phyloP scores from a whole-genome alignment of 2,329 filamentous ascomycete species.

The Stemphylium lycopersici region DNA sequence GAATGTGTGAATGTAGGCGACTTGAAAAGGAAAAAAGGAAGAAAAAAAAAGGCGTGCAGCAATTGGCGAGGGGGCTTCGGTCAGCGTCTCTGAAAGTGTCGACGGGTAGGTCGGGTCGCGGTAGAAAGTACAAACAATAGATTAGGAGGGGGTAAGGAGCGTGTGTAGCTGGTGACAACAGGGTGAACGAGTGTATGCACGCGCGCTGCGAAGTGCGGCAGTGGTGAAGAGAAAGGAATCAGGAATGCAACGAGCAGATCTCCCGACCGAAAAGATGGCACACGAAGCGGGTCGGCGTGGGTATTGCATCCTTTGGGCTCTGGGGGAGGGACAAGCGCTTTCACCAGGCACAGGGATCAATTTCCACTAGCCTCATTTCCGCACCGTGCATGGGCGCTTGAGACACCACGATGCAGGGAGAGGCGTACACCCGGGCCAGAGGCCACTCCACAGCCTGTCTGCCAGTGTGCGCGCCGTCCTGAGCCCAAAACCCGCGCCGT shows the following conservation, averaged over 20 bases:
- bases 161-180: conserved; percentile 25
- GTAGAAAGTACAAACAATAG: conserved; percentile 26
- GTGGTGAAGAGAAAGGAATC: conserved; percentile 26
- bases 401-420: conserved; percentile 11
- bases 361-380: conserved; percentile 36
- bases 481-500: neutral
- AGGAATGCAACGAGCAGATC: conserved; percentile 28
- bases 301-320: conserved; percentile 20
- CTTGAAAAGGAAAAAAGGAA: neutral
- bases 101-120: conserved; percentile 18
- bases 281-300: conserved; percentile 21
- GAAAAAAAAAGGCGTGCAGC: conserved; percentile 6
- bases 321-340: conserved; percentile 26
- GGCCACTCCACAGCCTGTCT: neutral
- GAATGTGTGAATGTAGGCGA: conserved; percentile 2
- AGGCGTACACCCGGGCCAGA: conserved; percentile 3
- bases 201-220: conserved; percentile 32
- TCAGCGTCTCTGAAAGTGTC: neutral
- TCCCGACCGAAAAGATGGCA: conserved; percentile 26
- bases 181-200: conserved; percentile 30
- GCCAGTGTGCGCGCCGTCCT: neutral
- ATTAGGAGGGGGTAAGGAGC: conserved; percentile 30
- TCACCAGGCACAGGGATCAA: conserved; percentile 24
- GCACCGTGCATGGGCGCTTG: conserved; percentile 28
- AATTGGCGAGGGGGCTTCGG: neutral